Conservation (phyloP, 1,139 yeast species). For the Pichia sp. region DNA sequence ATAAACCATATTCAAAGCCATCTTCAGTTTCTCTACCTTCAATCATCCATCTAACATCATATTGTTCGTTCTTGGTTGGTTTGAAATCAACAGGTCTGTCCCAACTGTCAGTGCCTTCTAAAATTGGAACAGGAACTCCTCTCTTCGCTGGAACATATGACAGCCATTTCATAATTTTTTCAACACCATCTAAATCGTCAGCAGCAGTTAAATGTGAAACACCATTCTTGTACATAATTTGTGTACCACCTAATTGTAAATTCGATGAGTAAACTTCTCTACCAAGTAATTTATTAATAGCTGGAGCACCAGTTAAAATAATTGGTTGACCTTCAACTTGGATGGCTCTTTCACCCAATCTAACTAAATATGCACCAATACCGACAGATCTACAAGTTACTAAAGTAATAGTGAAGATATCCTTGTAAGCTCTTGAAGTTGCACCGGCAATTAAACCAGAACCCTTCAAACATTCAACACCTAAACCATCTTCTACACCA, state of each 20-base stretch:
- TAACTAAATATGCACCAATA: conserved; percentile 96
- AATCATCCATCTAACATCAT: conserved; percentile 94
- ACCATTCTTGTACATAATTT: conserved; percentile 97
- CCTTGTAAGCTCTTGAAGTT: conserved; percentile 94
- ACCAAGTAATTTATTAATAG: conserved; percentile 92
- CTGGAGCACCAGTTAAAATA: conserved; percentile 98
- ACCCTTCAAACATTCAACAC: conserved; percentile 97
- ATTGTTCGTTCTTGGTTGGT: conserved; percentile 68
- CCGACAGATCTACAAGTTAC: conserved; percentile 99
- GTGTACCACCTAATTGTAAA: conserved; percentile 97
- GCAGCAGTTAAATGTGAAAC: conserved; percentile 94
- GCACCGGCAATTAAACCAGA: conserved; percentile 99
- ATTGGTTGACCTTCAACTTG: conserved; percentile 99
- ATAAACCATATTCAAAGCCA: conserved; percentile 81
- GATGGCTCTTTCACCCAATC: conserved; percentile 97
- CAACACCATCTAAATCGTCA: conserved; percentile 95
- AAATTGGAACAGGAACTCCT: conserved; percentile 84
- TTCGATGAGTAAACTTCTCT: conserved; percentile 96
- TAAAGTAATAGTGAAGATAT: conserved; percentile 89
- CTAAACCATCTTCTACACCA: conserved; percentile 94
- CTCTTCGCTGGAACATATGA: conserved; percentile 93
- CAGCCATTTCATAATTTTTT: conserved; percentile 91
- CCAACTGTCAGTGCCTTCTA: conserved; percentile 81
- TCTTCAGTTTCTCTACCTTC: conserved; percentile 67
- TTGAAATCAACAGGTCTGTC: conserved; percentile 83